These are phyloP conservation scores for Ceriops zippeliana DNA, from an alignment of 345 rosid genomes.

Conservation along the genomic window DNA sequence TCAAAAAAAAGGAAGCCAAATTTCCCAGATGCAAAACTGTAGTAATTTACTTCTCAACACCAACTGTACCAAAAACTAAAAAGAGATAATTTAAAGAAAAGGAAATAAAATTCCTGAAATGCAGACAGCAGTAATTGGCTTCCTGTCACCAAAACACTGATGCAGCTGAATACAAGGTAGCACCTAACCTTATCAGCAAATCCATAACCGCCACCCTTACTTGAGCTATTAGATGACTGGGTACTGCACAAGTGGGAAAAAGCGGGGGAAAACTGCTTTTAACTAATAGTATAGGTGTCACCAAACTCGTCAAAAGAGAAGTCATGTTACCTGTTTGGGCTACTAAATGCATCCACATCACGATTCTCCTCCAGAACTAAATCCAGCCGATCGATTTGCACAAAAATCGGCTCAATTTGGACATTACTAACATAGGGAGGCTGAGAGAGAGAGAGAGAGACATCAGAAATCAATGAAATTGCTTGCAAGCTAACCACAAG, in stretches of 20 bases:
- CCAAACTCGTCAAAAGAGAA: slow-evolving; percentile 2
- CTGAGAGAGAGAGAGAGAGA: slow-evolving; percentile 25
- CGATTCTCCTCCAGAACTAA: slow-evolving; percentile 93
- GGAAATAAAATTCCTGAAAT: neutral
- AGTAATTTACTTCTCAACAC: no score
- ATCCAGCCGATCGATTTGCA: slow-evolving; percentile 91
- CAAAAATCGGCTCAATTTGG: slow-evolving; percentile 81
- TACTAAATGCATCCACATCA: slow-evolving; percentile 55
- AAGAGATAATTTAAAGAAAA: neutral
- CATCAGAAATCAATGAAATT: neutral
- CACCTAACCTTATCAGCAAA: slow-evolving; percentile 92
- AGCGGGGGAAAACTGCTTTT: neutral
- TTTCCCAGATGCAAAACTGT: no score
- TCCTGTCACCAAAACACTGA: neutral
- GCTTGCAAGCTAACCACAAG: neutral
- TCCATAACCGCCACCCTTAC: slow-evolving; percentile 85
- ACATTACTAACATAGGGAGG: slow-evolving; percentile 89
- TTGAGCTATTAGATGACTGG: slow-evolving; percentile 56
- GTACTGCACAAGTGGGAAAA: slow-evolving; percentile 38
- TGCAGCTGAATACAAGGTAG: slow-evolving; percentile 10
- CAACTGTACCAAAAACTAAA: no score
- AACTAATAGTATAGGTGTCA: neutral
- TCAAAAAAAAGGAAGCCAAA: no score
- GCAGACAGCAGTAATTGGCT: neutral
- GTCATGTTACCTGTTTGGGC: slow-evolving; percentile 52